phyloP scores from a whole-genome alignment of 345 rosid genomes.

The Erysimum cheiranthoides region DNA sequence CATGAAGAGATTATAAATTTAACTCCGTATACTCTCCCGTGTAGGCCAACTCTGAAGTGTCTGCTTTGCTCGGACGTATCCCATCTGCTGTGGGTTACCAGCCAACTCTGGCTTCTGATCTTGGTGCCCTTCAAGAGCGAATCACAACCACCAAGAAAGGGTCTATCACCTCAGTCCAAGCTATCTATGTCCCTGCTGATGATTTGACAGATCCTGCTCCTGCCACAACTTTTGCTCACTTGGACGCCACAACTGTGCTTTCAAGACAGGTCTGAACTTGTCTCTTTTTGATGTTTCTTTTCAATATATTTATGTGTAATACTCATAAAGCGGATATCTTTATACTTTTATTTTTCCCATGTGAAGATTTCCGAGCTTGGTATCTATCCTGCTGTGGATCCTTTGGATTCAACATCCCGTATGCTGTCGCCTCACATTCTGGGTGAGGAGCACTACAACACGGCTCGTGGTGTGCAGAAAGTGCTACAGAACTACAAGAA shows the following conservation, averaged over 20 bases:
- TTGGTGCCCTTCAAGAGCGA: constrained; percentile 98
- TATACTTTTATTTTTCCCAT: background rate
- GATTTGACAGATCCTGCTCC: constrained; percentile 99
- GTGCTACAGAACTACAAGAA: constrained; percentile 99
- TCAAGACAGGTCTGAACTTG: constrained; percentile 75
- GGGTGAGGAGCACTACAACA: constrained; percentile 94
- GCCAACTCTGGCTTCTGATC: constrained; percentile 98
- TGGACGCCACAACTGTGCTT: constrained; percentile 98
- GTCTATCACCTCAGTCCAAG: constrained; percentile 98
- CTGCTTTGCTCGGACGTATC: constrained; percentile 98
- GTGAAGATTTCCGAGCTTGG: constrained; percentile 92
- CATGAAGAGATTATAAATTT: background rate
- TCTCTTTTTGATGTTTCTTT: background rate
- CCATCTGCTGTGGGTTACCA: constrained; percentile 99
- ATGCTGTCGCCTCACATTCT: constrained; percentile 94
- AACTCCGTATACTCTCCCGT: constrained; percentile 10
- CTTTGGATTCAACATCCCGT: constrained; percentile 97
- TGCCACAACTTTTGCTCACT: constrained; percentile 98
- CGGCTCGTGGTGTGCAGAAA: constrained; percentile 98
- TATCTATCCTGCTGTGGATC: constrained; percentile 99
- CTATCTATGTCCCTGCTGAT: constrained; percentile 99
- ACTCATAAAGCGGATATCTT: background rate
- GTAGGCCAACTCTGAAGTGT: constrained; percentile 99
- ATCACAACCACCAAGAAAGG: constrained; percentile 99
- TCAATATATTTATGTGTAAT: background rate